A percentile compares a stretch with the other conserved stretches of the same genome.
These are phyloP conservation scores for Aspergillus ochraceus DNA, from an alignment of 2,329 filamentous ascomycete species.

Conservation along the genomic window DNA sequence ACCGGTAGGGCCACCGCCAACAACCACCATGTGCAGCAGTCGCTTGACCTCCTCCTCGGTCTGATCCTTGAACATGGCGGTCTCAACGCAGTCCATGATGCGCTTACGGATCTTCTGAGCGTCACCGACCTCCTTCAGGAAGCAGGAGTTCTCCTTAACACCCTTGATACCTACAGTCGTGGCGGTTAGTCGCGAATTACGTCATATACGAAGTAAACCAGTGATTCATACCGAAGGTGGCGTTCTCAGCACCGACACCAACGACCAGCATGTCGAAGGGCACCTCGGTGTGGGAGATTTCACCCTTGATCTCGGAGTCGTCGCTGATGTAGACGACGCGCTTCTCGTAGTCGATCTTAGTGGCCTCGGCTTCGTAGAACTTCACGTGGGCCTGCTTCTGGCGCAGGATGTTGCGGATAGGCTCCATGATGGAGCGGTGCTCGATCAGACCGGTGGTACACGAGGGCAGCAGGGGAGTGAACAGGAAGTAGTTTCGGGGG, in stretches of 20 bases:
- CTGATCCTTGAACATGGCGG: constrained; percentile 97
- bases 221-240: constrained; percentile 74
- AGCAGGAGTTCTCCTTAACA: constrained; percentile 92
- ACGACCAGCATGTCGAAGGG: constrained; percentile 98
- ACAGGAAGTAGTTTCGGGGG: constrained; percentile 98
- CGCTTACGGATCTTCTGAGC: constrained; percentile 95
- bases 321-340: constrained; percentile 88
- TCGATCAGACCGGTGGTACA: constrained; percentile 97
- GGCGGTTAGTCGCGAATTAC: constrained; percentile 10
- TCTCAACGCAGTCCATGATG: constrained; percentile 99
- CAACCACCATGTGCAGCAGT: constrained; percentile 96
- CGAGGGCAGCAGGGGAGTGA: constrained; percentile 94
- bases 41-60: constrained; percentile 83
- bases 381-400: constrained; percentile 92
- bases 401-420: constrained; percentile 90
- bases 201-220: background rate
- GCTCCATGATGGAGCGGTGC: constrained; percentile 99
- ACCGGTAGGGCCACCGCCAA: constrained; percentile 90
- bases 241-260: constrained; percentile 96
- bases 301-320: constrained; percentile 88
- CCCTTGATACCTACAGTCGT: constrained; percentile 70
- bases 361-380: constrained; percentile 97
- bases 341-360: constrained; percentile 89
- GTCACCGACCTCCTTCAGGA: constrained; percentile 97
- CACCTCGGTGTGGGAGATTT: constrained; percentile 78